These are phyloP conservation scores for Neurospora cerealis DNA, from an alignment of 495 filamentous ascomycete species.

Conservation along the genomic window DNA sequence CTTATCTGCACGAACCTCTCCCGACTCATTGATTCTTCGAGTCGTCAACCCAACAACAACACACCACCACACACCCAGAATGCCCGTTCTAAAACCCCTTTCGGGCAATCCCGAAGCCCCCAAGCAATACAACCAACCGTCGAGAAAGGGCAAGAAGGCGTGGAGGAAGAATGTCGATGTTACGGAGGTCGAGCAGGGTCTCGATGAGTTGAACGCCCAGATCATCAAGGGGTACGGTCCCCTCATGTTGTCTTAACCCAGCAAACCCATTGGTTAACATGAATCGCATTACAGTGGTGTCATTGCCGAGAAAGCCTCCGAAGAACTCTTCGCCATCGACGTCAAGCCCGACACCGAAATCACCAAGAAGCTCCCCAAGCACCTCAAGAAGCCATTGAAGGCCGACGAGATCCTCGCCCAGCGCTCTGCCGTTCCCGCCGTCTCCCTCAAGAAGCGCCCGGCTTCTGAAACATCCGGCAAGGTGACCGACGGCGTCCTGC, in stretches of 20 bases:
- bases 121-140: constrained; percentile 64
- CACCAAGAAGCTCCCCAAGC: constrained; percentile 46
- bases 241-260: too few species aligned
- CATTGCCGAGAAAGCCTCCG: constrained; percentile 65
- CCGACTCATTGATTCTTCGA: not conserved
- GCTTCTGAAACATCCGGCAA: constrained; percentile 27
- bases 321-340: constrained; percentile 75
- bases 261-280: constrained; percentile 17
- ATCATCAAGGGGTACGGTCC: constrained; percentile 71
- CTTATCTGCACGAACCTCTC: not conserved
- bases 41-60: not conserved
- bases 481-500: constrained; percentile 55
- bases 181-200: constrained; percentile 69
- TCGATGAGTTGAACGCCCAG: constrained; percentile 76
- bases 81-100: constrained; percentile 19
- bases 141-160: constrained; percentile 94
- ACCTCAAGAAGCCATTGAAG: constrained; percentile 61
- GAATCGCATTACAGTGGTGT: constrained; percentile 51
- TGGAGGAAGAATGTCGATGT: constrained; percentile 98
- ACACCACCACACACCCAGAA: constrained; percentile 5
- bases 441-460: constrained; percentile 65
- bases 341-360: constrained; percentile 34
- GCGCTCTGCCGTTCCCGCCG: constrained; percentile 68
- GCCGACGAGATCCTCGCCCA: constrained; percentile 82
- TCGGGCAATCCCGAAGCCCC: constrained; percentile 33